phyloP scores from a whole-genome alignment of 108 stramenopile genomes.

The Cylindrotheca closterium region DNA sequence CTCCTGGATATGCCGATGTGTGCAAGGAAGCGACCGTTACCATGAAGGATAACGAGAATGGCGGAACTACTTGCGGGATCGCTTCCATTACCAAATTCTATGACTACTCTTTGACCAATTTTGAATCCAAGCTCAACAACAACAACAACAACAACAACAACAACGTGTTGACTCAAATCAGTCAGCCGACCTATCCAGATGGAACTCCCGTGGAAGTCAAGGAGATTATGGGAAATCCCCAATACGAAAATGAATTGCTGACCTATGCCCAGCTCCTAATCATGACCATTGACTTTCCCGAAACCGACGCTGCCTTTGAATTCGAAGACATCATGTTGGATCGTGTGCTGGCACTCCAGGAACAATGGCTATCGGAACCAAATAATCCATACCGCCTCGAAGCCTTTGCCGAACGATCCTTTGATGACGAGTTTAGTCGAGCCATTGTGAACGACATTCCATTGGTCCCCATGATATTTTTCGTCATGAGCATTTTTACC shows the following conservation, averaged over 20 bases:
- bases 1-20: slow-evolving; percentile 11
- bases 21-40: background rate
- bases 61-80: slow-evolving; percentile 2
- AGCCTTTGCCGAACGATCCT: slow-evolving; percentile 7
- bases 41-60: background rate
- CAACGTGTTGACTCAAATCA: background rate
- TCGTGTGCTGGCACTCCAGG: background rate
- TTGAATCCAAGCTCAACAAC: no score
- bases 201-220: slow-evolving; percentile 3
- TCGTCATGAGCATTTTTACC: slow-evolving; percentile 15
- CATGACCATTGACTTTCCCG: slow-evolving; percentile 16
- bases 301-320: background rate
- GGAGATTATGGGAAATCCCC: slow-evolving; percentile 3
- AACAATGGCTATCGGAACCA: background rate
- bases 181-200: slow-evolving; percentile 5
- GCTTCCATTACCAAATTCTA: slow-evolving; percentile 8
- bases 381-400: slow-evolving; percentile 4
- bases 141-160: background rate
- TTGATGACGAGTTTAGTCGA: slow-evolving; percentile 6
- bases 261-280: background rate
- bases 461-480: slow-evolving; percentile 16
- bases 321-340: slow-evolving; percentile 5
- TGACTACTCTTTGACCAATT: slow-evolving; percentile 5
- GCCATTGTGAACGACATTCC: slow-evolving; percentile 20
- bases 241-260: slow-evolving; percentile 7